Evolutionary conservation across 116 monocot genomes (phyloP), one percentile per base, ranked within the genome.

Genomic region (Trichopus zeylanicus): DNA sequence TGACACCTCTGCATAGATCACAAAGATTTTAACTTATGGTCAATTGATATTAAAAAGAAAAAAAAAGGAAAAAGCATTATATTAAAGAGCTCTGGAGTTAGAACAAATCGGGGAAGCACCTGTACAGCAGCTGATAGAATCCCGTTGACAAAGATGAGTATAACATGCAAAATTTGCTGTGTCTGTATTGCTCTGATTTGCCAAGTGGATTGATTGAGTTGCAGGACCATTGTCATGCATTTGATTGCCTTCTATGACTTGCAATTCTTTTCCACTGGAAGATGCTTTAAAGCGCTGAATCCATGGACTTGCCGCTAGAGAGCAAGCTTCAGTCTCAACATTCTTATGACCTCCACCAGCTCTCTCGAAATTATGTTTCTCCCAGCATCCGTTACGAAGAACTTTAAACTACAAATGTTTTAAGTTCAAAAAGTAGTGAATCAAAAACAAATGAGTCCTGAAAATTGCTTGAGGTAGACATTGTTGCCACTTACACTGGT

Each of bases 1-100:
- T 19, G 88, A 79, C 1, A 76, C 75, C 78, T 92, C 92, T 87
- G 73, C 15, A 63, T n/a, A 77, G 66, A 59, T 6, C 2, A n/a
- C 10, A 48, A 25, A 26, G 8, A n/a, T 25, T 58, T 1, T 1
- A 13, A 7, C 13, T 29, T 15, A 15, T 23, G 22, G 54, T 29
- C 9, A 13, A 54, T 16, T 26, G 54, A 54, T 54, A 28, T 11
- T 28, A n/a, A n/a, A n/a, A n/a, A n/a, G n/a, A n/a, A n/a, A n/a
- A n/a, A n/a, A n/a, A n/a, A n/a, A n/a, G n/a, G n/a, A n/a, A n/a
- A n/a, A 38, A 38, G 8, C 59, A 38, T 20, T 26, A 13, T 5
- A 42, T 27, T 4, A 21, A 28, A 47, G 7, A 39, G 29, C 1
- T 13, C 37, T 34, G 1, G 24, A 25, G 37, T 24, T 13, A 24